These are phyloP conservation scores for Wickerhamiella shivajii DNA, from an alignment of 805 yeast species.

Conservation along the genomic window DNA sequence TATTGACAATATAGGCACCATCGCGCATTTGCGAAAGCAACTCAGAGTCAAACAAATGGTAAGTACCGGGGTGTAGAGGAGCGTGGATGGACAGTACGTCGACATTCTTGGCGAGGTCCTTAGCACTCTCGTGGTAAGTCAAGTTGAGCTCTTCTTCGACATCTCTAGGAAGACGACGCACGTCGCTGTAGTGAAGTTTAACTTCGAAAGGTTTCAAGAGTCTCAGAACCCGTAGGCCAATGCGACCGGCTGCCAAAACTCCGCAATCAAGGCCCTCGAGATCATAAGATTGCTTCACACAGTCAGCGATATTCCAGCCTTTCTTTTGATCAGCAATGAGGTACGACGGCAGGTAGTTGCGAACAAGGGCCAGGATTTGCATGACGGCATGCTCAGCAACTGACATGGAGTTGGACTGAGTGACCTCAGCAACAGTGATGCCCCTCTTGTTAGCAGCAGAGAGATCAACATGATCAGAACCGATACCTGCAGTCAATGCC, in stretches of 20 bases:
- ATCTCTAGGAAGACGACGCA: conserved; percentile 47
- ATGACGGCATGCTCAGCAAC: conserved; percentile 72
- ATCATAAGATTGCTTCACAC: conserved; percentile 60
- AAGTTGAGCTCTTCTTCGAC: conserved; percentile 46
- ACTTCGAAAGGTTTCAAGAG: conserved; percentile 61
- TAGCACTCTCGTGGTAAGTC: conserved; percentile 42
- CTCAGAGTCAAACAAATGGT: conserved; percentile 53
- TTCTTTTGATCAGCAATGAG: conserved; percentile 39
- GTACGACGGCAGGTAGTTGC: conserved; percentile 71
- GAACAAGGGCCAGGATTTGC: conserved; percentile 55
- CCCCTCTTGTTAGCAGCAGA: conserved; percentile 48
- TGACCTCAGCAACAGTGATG: conserved; percentile 62
- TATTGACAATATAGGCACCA: conserved; percentile 61
- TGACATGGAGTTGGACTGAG: conserved; percentile 67
- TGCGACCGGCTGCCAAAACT: conserved; percentile 75
- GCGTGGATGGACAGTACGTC: conserved; percentile 67
- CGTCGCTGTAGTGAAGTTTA: conserved; percentile 58
- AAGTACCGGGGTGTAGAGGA: conserved; percentile 59
- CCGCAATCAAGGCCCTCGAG: conserved; percentile 62
- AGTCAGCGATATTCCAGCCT: conserved; percentile 65
- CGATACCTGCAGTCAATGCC: conserved; percentile 70
- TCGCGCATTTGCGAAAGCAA: conserved; percentile 49
- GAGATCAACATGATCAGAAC: conserved; percentile 68
- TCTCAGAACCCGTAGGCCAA: conserved; percentile 62
- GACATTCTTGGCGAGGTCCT: conserved; percentile 50